Conservation (phyloP, 2,329 filamentous ascomycete species). For the Aspergillaceae sp. region DNA sequence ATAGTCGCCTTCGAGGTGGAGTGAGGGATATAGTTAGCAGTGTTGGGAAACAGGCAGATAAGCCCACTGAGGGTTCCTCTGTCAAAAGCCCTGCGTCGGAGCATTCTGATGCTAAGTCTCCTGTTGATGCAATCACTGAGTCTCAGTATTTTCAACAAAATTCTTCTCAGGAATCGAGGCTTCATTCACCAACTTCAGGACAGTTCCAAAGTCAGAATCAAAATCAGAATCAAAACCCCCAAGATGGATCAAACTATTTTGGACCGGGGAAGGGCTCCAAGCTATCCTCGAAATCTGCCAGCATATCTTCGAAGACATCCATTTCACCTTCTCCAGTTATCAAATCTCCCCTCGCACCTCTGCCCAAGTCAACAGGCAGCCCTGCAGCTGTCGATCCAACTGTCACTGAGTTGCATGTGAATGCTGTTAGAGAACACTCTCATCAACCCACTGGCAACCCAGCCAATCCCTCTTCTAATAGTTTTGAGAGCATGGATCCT, state of each 20-base stretch:
- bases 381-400: slow-evolving; percentile 35
- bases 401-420: slow-evolving; percentile 39
- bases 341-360: slow-evolving; percentile 30
- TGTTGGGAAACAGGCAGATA: slow-evolving; percentile 24
- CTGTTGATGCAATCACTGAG: slow-evolving; percentile 17
- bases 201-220: slow-evolving; percentile 17
- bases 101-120: slow-evolving; percentile 17
- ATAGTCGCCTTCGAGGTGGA: slow-evolving; percentile 69
- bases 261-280: slow-evolving; percentile 26
- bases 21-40: slow-evolving; percentile 46
- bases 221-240: not conserved
- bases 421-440: slow-evolving; percentile 23
- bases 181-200: slow-evolving; percentile 28
- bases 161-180: slow-evolving; percentile 29
- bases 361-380: slow-evolving; percentile 25
- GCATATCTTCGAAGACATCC: slow-evolving; percentile 35
- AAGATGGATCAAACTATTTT: slow-evolving; percentile 18
- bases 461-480: slow-evolving; percentile 21
- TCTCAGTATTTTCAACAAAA: slow-evolving; percentile 17
- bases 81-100: slow-evolving; percentile 21
- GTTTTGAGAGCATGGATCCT: slow-evolving; percentile 22
- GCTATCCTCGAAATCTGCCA: slow-evolving; percentile 34
- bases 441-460: slow-evolving; percentile 25
- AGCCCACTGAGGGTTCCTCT: slow-evolving; percentile 15
- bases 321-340: slow-evolving; percentile 27